These are phyloP conservation scores for Phalaenopsis aphrodite DNA, from an alignment of 106 monocot genomes.

Conservation along the genomic window DNA sequence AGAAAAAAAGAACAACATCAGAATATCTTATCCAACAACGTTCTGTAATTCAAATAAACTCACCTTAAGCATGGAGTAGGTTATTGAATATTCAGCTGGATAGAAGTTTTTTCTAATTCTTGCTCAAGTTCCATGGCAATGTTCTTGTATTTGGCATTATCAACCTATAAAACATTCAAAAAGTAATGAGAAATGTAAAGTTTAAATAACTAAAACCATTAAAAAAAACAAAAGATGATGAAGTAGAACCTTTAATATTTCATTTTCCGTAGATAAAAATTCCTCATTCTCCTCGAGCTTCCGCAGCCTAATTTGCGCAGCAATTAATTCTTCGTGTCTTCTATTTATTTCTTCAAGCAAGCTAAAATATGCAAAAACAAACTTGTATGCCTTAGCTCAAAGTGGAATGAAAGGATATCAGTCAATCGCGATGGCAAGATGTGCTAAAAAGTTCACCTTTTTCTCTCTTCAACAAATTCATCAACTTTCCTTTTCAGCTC, in stretches of 20 bases:
- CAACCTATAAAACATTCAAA: conserved; percentile 31
- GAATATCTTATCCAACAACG: not conserved
- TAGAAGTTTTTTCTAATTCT: conserved; percentile 43
- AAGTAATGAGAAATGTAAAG: not conserved
- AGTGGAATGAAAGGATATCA: not conserved
- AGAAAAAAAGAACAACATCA: not conserved
- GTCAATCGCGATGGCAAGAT: not conserved
- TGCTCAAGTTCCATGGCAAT: conserved; percentile 67
- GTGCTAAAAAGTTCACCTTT: conserved; percentile 37
- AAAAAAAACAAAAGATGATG: not conserved
- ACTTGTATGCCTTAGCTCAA: not conserved
- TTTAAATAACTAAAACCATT: not conserved
- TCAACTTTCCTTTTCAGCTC: conserved; percentile 53
- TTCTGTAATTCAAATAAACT: not conserved
- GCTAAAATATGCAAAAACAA: conserved; percentile 28
- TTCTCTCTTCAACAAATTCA: conserved; percentile 77
- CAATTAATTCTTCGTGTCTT: conserved; percentile 46
- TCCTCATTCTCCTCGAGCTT: conserved; percentile 47
- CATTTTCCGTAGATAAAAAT: conserved; percentile 63
- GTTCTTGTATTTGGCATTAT: conserved; percentile 58
- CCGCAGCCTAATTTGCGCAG: conserved; percentile 44
- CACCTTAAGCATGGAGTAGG: not conserved
- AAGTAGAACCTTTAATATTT: conserved; percentile 53
- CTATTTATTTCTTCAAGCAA: conserved; percentile 73
- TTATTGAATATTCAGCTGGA: conserved; percentile 62